Evolutionary conservation across 2,329 filamentous ascomycete genomes (phyloP).

Genomic region (Aspergillus japonicus): DNA sequence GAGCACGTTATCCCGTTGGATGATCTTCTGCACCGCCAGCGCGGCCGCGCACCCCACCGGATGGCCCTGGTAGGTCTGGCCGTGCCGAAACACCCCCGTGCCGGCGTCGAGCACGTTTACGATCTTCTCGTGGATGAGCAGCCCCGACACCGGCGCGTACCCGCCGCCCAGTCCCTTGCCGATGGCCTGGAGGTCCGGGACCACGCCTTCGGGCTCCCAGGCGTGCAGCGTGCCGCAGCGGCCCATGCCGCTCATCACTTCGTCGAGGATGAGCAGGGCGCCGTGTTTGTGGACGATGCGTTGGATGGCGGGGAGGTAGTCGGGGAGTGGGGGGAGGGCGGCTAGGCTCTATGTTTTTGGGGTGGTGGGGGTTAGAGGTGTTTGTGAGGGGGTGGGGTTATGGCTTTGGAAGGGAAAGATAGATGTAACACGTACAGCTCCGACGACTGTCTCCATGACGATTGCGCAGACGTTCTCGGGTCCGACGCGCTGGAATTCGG

Average conservation of each 20-base stretch:
- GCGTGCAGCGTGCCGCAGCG: conserved; percentile 58
- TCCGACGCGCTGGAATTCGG: conserved; percentile 63
- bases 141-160: conserved; percentile 55
- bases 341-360: conserved; percentile 56
- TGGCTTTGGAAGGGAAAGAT: too few relatives aligned
- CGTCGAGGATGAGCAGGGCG: conserved; percentile 74
- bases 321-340: conserved; percentile 63
- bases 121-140: conserved; percentile 53
- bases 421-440: conserved; percentile 55
- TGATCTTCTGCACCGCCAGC: conserved; percentile 61
- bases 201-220: conserved; percentile 59
- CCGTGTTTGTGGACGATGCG: conserved; percentile 69
- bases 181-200: conserved; percentile 60
- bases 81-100: conserved; percentile 54
- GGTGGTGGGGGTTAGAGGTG: background rate
- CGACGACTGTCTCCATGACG: conserved; percentile 70
- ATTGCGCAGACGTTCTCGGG: conserved; percentile 69
- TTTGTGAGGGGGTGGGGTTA: background rate
- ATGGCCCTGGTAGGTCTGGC: conserved; percentile 62
- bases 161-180: conserved; percentile 61
- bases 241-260: conserved; percentile 68
- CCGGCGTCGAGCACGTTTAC: conserved; percentile 50
- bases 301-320: conserved; percentile 69
- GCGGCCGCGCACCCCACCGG: conserved; percentile 58
- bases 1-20: conserved; percentile 58